Percentiles rank a stretch among this genome's conserved stretches.
Conservation (phyloP, 2,329 filamentous ascomycete species). For the Arachnomyces sp. region DNA sequence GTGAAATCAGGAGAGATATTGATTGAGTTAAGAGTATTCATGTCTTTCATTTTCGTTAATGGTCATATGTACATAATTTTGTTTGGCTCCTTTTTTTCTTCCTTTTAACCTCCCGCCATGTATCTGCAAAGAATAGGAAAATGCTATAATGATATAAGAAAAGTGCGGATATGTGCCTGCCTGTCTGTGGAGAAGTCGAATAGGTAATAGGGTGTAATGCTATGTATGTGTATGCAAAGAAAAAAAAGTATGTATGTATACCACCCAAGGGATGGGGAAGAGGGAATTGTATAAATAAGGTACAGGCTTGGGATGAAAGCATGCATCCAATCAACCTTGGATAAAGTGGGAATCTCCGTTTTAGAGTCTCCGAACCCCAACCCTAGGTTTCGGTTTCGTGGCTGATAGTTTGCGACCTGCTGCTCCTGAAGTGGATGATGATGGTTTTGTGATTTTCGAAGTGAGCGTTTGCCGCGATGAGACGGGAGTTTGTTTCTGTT, state of each 20-base stretch:
- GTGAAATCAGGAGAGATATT: too few relatives aligned
- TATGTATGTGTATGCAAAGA: neutral
- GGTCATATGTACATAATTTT: conserved; percentile 16
- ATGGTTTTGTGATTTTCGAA: conserved; percentile 14
- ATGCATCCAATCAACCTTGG: too few relatives aligned
- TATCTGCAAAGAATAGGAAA: too few relatives aligned
- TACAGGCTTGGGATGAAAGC: too few relatives aligned
- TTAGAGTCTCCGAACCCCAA: conserved; percentile 29
- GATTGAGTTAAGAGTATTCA: too few relatives aligned
- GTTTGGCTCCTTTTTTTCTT: neutral
- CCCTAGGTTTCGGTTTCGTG: conserved; percentile 26
- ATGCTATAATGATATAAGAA: too few relatives aligned
- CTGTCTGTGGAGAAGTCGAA: neutral
- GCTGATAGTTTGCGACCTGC: conserved; percentile 18
- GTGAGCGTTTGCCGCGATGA: neutral
- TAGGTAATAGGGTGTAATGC: neutral
- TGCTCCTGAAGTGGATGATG: neutral
- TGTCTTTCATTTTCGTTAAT: conserved; percentile 11
- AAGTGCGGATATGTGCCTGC: too few relatives aligned
- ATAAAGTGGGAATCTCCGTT: too few relatives aligned
- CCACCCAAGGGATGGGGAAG: neutral
- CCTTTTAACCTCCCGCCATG: too few relatives aligned
- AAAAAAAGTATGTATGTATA: neutral
- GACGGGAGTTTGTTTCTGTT: too few relatives aligned
- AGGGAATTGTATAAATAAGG: conserved; percentile 5